Conservation (phyloP, 2,329 filamentous ascomycete species). For the Bipolaris zeicola region DNA sequence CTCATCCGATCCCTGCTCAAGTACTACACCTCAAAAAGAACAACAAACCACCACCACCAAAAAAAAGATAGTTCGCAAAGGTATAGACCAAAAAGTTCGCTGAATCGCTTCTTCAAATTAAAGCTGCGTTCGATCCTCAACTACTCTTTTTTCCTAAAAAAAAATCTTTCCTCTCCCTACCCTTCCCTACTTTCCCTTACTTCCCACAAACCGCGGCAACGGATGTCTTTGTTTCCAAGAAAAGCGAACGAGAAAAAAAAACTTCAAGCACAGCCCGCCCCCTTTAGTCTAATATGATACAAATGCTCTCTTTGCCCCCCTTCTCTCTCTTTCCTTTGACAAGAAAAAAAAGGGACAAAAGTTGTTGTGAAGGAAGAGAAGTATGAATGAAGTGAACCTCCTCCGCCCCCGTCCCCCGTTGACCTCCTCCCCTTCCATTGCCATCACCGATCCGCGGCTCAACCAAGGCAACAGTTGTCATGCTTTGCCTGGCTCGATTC, state of each 20-base stretch:
- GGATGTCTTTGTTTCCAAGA: not conserved
- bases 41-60: too few relatives aligned
- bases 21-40: too few relatives aligned
- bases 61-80: not conserved
- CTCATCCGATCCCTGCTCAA: too few relatives aligned
- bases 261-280: conserved; percentile 3
- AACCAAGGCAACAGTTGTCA: conserved; percentile 5
- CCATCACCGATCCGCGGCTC: conserved; percentile 12
- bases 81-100: conserved; percentile 9
- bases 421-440: not conserved
- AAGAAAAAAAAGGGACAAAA: not conserved
- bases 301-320: conserved; percentile 4
- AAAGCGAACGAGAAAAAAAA: too few relatives aligned
- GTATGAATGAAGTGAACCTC: conserved; percentile 7
- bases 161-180: too few relatives aligned
- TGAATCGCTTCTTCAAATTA: conserved; percentile 15
- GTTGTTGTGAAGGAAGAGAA: not conserved
- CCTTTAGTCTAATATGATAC: conserved; percentile 16
- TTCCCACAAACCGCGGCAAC: not conserved
- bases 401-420: too few relatives aligned
- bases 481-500: conserved; percentile 3
- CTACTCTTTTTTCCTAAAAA: too few relatives aligned
- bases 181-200: not conserved
- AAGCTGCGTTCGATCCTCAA: not conserved
- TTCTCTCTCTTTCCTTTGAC: too few relatives aligned